Percentiles rank a stretch among this genome's conserved stretches.
Evolutionary conservation across 208 protist species (phyloP).

Genomic region (Trypanosoma caninum): DNA sequence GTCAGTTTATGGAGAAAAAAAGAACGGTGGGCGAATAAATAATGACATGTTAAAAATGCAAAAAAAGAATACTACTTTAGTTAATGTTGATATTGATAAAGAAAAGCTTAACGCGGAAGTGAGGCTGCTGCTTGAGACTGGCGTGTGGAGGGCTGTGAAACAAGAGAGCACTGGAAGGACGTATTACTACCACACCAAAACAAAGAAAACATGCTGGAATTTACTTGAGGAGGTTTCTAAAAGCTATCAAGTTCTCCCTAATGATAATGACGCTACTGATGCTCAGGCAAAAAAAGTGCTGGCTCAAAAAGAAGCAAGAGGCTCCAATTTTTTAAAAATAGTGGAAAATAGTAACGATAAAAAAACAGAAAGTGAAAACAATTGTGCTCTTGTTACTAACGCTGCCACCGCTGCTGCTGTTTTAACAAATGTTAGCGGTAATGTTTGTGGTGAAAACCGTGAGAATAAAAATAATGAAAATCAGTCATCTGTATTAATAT

Average conservation of each 20-base stretch:
- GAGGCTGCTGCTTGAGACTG: slow-evolving; percentile 22
- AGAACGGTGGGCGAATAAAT: too few species aligned
- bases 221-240: slow-evolving; percentile 32
- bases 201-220: slow-evolving; percentile 42
- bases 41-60: not conserved
- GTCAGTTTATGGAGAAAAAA: too few species aligned
- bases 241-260: not conserved
- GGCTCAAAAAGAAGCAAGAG: too few species aligned
- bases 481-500: not conserved
- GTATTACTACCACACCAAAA: slow-evolving; percentile 48
- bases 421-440: too few species aligned
- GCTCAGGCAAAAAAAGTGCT: not conserved
- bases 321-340: too few species aligned
- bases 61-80: not conserved
- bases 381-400: too few species aligned
- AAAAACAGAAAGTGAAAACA: too few species aligned
- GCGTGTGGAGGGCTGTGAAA: slow-evolving; percentile 29
- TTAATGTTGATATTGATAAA: not conserved
- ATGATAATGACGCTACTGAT: not conserved
- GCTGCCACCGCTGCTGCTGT: too few species aligned
- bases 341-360: too few species aligned
- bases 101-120: slow-evolving; percentile 4
- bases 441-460: too few species aligned
- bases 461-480: not conserved
- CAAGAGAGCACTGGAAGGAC: slow-evolving; percentile 28